Base-by-base conservation (phyloP, 2,329 filamentous ascomycete genomes). In the Trichoderma semiorbis region DNA sequence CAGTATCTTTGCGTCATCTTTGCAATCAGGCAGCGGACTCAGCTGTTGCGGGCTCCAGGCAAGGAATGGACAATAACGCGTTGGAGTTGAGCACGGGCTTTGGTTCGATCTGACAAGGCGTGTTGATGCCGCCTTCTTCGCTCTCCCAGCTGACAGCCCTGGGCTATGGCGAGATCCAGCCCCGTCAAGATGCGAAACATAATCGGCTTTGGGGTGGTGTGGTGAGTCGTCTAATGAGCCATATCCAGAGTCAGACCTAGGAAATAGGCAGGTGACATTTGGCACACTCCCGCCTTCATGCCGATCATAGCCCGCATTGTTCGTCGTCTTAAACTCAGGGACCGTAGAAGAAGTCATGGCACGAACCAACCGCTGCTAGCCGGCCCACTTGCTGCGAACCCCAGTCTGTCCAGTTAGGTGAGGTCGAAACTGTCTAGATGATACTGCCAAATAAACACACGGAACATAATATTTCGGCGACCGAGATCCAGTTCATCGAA, bases 221-320 rank as follows among this genome's bases (percentile, higher is more conserved):
- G 72, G 71, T 14, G 43, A 26, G 50, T 61, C 62, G 24, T 79
- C 78, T 36, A 73, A 53, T 28, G 79, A 79, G 39, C 73, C 72
- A 63, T 81, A 81, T 18, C 77, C 78, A 21, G 79, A 79, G 50
- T 79, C 79, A 18, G 72, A 64, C 4, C 76, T 75, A 60, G 75
- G 79, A 26, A 57, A 61, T 21, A 68, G 70, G 50, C 36, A 39
- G 24, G 70, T 66, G 26, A 60, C 60, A 57, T 70, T 64, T 60
- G 60, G 24, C n/a, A 60, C 47, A 55, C 18, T 62, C 50, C 34
- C 60, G 16, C 21, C 60, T 32, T 36, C 21, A 58, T 47, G 65
- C 36, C 58, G 60, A 69, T 28, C 60, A 50, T 60, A 68, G 60
- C 26, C 47, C 18, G 70, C n/a, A 26, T 72, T 55, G n/a, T 53